Base-by-base conservation (phyloP, 2,329 filamentous ascomycete species). In the Alternaria sp. region DNA sequence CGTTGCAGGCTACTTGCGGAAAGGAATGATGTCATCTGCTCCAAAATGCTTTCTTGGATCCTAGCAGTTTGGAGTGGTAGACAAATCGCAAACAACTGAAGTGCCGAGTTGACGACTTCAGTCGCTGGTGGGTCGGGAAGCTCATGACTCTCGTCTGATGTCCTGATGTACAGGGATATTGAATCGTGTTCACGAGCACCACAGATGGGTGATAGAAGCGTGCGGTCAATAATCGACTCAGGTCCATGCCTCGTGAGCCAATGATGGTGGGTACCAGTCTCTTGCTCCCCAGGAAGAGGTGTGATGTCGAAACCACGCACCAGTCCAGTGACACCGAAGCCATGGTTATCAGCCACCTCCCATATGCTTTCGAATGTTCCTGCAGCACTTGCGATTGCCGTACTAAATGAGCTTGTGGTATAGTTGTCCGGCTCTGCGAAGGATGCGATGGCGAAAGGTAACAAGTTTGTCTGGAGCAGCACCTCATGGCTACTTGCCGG, bases 381-480 rank as follows among this genome's bases (percentile, higher is more conserved):
- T 1, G 94, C 92, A 15, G 94, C 92, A 69, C 91, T 96, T 18
- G 95, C 95, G 73, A 99, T 97, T 0, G 94, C 93, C 14, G 93
- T 92, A 74, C 95, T 97, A 51, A 98, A 79, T 2, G 94, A 95
- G 72, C 89, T 95, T 15, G 92, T 90, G 0, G 89, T 89, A 75
- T 97, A 96, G 72, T 93, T 93, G 61, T 96, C 93, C 0, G 95
- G 94, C 72, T 98, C 94, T 0, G 96, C 93, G 78, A 99, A 98
- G 1, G 95, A 91, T 0, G 94, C 92, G 26, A 97, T 92, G 1
- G 94, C 94, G 21, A 97, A 85, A 2, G 94, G 96, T 41, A 99
- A 85, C 9, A 99, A 85, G 72, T 97, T 98, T 0, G 95, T 96
- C 74, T 98, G 94, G 23, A 97, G 85, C 10, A 98, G 86, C 3